Evolutionary conservation across 2,329 filamentous ascomycete species (phyloP), one percentile per base, ranked within the genome.

Genomic region (Pseudocercospora eumusae): DNA sequence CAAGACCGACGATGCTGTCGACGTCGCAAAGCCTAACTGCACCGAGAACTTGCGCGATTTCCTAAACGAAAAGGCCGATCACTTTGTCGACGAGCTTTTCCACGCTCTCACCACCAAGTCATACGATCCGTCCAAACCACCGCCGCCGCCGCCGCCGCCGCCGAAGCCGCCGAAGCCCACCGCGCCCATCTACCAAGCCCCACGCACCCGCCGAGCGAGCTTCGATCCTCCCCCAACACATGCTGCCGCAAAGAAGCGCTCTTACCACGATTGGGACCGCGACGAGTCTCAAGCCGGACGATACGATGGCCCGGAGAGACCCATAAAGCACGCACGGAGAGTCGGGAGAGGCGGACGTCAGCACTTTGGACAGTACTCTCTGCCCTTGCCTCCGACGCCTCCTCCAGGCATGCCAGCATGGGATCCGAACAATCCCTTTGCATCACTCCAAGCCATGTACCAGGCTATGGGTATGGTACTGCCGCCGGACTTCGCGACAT

Each of bases 21-120:
- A 82, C n/a, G 81, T 84, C 20, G 86, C 92, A 58, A 84, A 86
- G 70, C 79, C 83, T 69, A 84, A 89, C 56, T 92, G 89, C 75
- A 82, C 90, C 71, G 81, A 85, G 57, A 88, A 92, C 74, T 86
- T 93, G 44, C 83, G 85, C 2, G 90, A 93, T 72, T 93, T 93
- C 73, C 77, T 93, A 18, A 85, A 85, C 70, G 87, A 91, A 70
- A 84, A 86, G 68, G 82, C 86, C 1, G 75, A 77, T 3, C 71
- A 79, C 1, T 92, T 93, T 68, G 86, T 92, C 33, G 80, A 88
- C 70, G 88, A 92, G 69, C 82, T 93, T 20, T 88, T 93, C 70
- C 76, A 83, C 56, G 85, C 85, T 4, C 83, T 93, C 62, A 77
- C 82, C 49, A 83, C 83, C 71, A 88, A 84, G 63, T 74, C 74